Base-by-base conservation (phyloP, 2,329 filamentous ascomycete species). In the Colletotrichum sp. region DNA sequence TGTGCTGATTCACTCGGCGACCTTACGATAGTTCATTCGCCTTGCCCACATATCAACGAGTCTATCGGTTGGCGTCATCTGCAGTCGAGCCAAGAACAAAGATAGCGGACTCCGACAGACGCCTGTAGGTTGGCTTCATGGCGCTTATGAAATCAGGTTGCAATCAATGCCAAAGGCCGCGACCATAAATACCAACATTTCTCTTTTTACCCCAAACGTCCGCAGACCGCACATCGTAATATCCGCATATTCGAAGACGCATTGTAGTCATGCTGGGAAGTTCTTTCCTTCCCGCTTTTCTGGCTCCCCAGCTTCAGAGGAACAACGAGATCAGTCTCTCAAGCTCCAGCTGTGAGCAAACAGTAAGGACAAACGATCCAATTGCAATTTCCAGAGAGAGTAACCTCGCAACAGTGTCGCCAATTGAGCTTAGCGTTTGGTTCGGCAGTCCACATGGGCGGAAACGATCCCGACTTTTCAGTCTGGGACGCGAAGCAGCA, bases 301-400 rank as follows among this genome's bases (percentile, higher is more conserved):
- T 51, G 43, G 0, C 11, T 21, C n/a, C 0, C 43, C 43, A 51
- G 11, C 0, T 21, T 3, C 43, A 51, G 0, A 8, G n/a, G 6
- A 51, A 51, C 6, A 21, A 51, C 18, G 43, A 51, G 21, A 51
- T 51, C 43, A 51, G 43, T 13, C n/a, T 51, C 21, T 51, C 43
- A n/a, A 21, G n/a, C 0, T 21, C 43, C 2, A 51, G 43, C 43
- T 51, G 43, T 21, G 2, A 5, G 1, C 43, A 51, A 51, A 6
- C 4, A 51, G 43, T 24, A 51, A 51, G 43, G 11, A 16, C 3
- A 8, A 4, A 2, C 21, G 2, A 47, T 47, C 6, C n/a, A 2
- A 13, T 6, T 21, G n/a, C 11, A 21, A 13, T 47, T 47, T 1
- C 0, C 6, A 1, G 2, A 7, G 3, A 47, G 1, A 21, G 6